Base-by-base conservation (phyloP, 306 rosid genomes). In the Ceratonia siliqua region DNA sequence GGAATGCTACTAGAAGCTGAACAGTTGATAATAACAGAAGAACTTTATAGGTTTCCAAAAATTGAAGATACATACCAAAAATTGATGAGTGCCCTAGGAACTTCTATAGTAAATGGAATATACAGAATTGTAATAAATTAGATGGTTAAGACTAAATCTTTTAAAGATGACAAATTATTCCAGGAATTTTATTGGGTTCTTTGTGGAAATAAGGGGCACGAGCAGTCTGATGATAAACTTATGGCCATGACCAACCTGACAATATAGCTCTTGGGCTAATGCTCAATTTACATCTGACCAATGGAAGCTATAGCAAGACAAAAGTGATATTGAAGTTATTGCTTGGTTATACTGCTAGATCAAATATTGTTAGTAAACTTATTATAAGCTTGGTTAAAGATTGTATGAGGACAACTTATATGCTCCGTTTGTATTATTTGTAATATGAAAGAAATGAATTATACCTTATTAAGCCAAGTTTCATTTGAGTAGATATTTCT, bases 1-100 rank as follows among this genome's bases (percentile, higher is more conserved):
- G 94, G 96, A 81, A 84, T 88, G 91, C 54, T 87, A 74, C 79
- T 25, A 59, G 97, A 94, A 70, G 89, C 89, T 32, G 79, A 87
- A 69, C 80, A 76, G 80, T 81, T 94, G 70, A 74, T 87, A n/a
- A n/a, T n/a, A n/a, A n/a, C n/a, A n/a, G n/a, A n/a, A n/a, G n/a
- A n/a, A n/a, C n/a, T n/a, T n/a, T n/a, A n/a, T n/a, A n/a, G n/a
- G n/a, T n/a, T n/a, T n/a, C n/a, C n/a, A n/a, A n/a, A n/a, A n/a
- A n/a, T n/a, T n/a, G n/a, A n/a, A n/a, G n/a, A n/a, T n/a, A n/a
- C n/a, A n/a, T n/a, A n/a, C n/a, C n/a, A n/a, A n/a, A n/a, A n/a
- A n/a, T n/a, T n/a, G n/a, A n/a, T n/a, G n/a, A n/a, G n/a, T n/a
- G n/a, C n/a, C n/a, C n/a, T n/a, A n/a, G n/a, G n/a, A n/a, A n/a